A percentile compares a stretch with the other conserved stretches of the same genome.
These are phyloP conservation scores for Botrytis galanthina DNA, from an alignment of 2,329 filamentous ascomycete species.

Conservation along the genomic window DNA sequence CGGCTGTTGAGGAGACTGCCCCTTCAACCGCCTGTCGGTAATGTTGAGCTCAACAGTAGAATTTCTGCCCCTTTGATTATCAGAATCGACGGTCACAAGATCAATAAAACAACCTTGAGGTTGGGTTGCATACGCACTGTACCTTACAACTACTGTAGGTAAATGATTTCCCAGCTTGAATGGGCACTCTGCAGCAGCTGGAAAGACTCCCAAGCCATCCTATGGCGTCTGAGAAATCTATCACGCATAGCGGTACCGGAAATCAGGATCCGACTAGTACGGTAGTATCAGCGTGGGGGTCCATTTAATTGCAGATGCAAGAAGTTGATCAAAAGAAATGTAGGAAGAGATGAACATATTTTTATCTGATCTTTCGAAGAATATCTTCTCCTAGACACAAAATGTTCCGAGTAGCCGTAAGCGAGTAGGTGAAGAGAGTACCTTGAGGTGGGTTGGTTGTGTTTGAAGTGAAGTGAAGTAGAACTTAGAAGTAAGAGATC, in stretches of 20 bases:
- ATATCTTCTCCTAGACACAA: neutral
- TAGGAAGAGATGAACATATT: neutral
- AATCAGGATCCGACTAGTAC: neutral
- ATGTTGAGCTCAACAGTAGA: neutral
- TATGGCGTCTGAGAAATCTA: neutral
- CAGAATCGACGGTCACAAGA: neutral
- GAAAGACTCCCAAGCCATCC: neutral
- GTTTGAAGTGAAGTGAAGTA: neutral
- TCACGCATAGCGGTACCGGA: neutral
- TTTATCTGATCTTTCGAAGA: neutral
- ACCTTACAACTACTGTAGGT: neutral
- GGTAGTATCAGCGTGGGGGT: neutral
- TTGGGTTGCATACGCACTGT: neutral
- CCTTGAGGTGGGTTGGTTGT: neutral
- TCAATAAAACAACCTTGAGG: neutral
- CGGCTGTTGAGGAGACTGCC: slow-evolving; percentile 5
- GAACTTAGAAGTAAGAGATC: neutral
- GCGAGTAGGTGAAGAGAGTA: neutral
- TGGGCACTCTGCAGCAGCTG: neutral
- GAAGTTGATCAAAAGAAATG: neutral
- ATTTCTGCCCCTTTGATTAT: neutral
- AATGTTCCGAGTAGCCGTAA: neutral
- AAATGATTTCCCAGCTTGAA: neutral
- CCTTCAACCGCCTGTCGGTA: neutral
- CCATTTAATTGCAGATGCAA: neutral